Evolutionary conservation across 441 rosid genomes (phyloP).

Genomic region (Geranium incanum): DNA sequence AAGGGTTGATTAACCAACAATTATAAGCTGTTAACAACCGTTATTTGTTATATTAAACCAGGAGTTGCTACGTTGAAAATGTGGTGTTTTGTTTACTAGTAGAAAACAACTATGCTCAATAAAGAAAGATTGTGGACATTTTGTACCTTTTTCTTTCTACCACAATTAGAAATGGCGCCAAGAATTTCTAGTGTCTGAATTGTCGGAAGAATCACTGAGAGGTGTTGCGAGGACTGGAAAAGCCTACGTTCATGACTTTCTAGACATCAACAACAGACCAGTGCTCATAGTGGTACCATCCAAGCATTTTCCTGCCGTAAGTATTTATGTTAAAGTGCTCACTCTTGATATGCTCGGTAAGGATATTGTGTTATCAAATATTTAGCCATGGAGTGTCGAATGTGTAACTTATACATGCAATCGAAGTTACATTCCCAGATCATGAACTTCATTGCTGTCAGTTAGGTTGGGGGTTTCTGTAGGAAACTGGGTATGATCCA

Average conservation of each 20-base stretch:
- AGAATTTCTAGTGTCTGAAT: conserved; percentile 60
- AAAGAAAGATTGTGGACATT: neutral
- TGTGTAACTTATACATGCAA: neutral
- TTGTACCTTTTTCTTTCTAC: conserved; percentile 28
- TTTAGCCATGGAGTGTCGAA: neutral
- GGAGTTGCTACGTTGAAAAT: neutral
- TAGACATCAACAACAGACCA: conserved; percentile 58
- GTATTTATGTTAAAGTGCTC: conserved; percentile 22
- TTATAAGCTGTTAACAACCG: too few species aligned
- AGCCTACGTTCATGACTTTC: conserved; percentile 60
- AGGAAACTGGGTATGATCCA: neutral
- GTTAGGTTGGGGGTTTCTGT: neutral
- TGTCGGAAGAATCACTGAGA: conserved; percentile 59
- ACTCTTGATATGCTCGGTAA: neutral
- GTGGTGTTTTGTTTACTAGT: neutral
- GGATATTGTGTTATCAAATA: neutral
- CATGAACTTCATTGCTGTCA: neutral
- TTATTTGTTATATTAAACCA: neutral
- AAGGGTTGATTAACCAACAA: too few species aligned
- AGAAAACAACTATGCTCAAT: neutral
- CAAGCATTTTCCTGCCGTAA: conserved; percentile 70
- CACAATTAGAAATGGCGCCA: conserved; percentile 69
- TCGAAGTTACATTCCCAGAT: neutral
- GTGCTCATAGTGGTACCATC: conserved; percentile 80
- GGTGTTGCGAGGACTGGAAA: conserved; percentile 65